Base-by-base conservation (phyloP, 2,329 filamentous ascomycete species). In the Scedosporium apiospermum region DNA sequence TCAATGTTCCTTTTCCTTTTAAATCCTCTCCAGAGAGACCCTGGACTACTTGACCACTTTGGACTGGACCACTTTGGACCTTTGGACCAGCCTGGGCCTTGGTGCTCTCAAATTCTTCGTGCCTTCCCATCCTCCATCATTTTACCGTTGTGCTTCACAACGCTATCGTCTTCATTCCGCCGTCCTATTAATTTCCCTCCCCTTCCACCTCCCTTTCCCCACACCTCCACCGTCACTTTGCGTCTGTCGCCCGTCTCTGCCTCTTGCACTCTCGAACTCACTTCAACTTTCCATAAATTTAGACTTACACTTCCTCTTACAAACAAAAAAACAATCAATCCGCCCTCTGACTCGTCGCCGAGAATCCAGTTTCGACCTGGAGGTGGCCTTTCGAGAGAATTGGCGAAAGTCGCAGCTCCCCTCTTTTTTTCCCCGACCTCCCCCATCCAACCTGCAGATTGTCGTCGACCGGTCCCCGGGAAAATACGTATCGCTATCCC, bases 141-240 rank as follows among this genome's bases (percentile, higher is more conserved):
- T 46, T 60, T 44, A 46, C 44, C 58, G 41, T 44, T 60, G 14
- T 12, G 27, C n/a, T 21, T 53, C 26, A 38, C 23, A 51, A 61
- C 60, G 30, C 60, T 55, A 61, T 61, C 60, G 58, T 34, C 27
- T 51, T 53, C 57, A 58, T 58, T 38, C 59, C 59, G 42, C 26
- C 16, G 42, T 26, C 58, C 59, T 30, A 61, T 57, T 57, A 57
- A 62, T 62, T 62, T 62, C 60, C 49, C 60, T 53, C 38, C 46
- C 53, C 60, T 42, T 57, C 34, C 53, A 23, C 46, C 23, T 55
- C 60, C 53, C 60, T 42, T 57, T 58, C 53, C 21, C 46, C 30
- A 49, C 30, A 42, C 30, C 27, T 61, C 34, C 60, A 51, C 60
- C 49, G 23, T 44, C 53, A 30, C 60, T 42, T 60, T 21, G 21